Base-by-base conservation (phyloP, 352 stramenopile species). In the Pseudoperonospora humuli region DNA sequence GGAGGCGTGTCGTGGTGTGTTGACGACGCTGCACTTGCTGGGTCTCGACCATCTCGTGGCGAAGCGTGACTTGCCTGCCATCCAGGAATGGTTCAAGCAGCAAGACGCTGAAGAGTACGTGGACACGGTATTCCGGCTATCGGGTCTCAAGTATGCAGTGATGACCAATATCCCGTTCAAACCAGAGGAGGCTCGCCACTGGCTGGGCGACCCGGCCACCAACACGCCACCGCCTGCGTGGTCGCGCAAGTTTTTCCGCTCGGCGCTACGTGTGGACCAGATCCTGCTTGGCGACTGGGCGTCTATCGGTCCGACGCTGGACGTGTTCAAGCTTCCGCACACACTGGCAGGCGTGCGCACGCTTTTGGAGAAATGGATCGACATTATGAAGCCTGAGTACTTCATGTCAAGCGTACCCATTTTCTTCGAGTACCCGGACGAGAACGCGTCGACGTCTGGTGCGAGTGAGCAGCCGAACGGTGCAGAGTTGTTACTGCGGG, bases 131-230 rank as follows among this genome's bases (percentile, higher is more conserved):
- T 96, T 93, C 61, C 44, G 49, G 4, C 51, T 80, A 11, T 69
- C 82, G 8, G 72, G 80, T 19, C 57, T 96, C 6, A 75, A 79
- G 43, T 96, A 97, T 60, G 87, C 81, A 4, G 79, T 97, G 31
- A 97, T 97, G 89, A 97, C 92, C 17, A 97, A 97, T 63, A 95
- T 97, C 69, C 89, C 89, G 43, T 97, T 84, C 43, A 66, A 81
- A 29, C 57, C 60, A 4, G 52, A 75, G 24, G 72, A 81, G 39
- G 65, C 68, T 39, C 62, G 68, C 13, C 66, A 80, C 56, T 80
- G 68, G 68, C 54, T 80, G 24, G 64, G 55, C 17, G 59, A 80
- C 36, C 58, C 64, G 7, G 49, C 46, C 19, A 71, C 49, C 18
- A 67, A 62, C 32, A 65, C 53, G 23, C 49, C 64, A 15, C 68